These are phyloP conservation scores for Corylus heterophylla DNA, from an alignment of 306 rosid genomes.

Conservation along the genomic window DNA sequence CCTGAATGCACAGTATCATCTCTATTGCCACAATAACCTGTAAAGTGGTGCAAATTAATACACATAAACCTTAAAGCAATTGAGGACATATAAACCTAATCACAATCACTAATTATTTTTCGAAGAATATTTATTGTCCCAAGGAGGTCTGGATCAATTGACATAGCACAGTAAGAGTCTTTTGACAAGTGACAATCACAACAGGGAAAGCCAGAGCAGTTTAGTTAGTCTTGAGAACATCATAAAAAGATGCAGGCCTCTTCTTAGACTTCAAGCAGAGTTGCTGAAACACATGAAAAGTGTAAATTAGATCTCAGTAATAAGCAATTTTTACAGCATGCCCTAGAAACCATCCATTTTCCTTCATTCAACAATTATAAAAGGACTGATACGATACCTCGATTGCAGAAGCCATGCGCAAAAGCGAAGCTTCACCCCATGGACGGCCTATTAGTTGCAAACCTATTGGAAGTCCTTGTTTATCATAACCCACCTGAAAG, in stretches of 20 bases:
- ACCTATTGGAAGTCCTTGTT: constrained; percentile 91
- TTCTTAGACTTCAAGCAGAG: constrained; percentile 53
- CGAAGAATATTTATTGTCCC: not conserved
- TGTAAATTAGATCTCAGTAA: constrained; percentile 12
- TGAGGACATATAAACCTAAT: too few species aligned
- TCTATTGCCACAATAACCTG: too few species aligned
- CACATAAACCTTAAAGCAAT: too few species aligned
- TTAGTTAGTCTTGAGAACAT: constrained; percentile 54
- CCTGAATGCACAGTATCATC: too few species aligned
- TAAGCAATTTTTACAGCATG: not conserved
- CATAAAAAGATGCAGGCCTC: constrained; percentile 59
- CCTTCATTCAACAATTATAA: not conserved
- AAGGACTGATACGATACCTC: constrained; percentile 54
- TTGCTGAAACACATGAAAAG: constrained; percentile 47
- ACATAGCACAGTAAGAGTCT: not conserved
- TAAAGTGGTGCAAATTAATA: too few species aligned
- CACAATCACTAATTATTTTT: too few species aligned
- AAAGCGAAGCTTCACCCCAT: constrained; percentile 87
- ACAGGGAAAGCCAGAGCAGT: not conserved
- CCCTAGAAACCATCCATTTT: not conserved
- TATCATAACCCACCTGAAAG: constrained; percentile 53
- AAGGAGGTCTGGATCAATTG: not conserved
- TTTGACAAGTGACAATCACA: not conserved
- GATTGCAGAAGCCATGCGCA: constrained; percentile 80
- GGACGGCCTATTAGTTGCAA: constrained; percentile 93